Evolutionary conservation across 1,284 basidiomycete genomes (phyloP).

Genomic region (Xerocomus nothofagi): DNA sequence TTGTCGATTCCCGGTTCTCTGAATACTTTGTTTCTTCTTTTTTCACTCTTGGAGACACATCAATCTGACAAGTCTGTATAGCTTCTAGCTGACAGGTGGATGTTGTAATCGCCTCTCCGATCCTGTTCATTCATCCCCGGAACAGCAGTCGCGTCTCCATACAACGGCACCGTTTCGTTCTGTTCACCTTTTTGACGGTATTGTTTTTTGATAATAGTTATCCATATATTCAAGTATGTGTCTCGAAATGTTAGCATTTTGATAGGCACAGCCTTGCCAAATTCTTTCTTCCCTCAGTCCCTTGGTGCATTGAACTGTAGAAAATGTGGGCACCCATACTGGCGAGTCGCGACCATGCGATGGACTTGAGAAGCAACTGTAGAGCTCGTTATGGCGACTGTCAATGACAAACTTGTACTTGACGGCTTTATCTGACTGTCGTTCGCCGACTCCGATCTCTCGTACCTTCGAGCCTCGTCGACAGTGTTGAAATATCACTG

Average conservation of each 20-base stretch:
- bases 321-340: too few relatives aligned
- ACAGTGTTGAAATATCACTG: too few relatives aligned
- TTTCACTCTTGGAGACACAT: neutral
- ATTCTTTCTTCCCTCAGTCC: too few relatives aligned
- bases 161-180: neutral
- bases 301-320: too few relatives aligned
- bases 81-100: slow-evolving; percentile 1
- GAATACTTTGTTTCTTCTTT: slow-evolving; percentile 33
- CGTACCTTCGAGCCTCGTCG: too few relatives aligned
- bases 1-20: slow-evolving; percentile 65
- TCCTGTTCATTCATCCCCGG: neutral
- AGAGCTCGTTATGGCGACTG: neutral
- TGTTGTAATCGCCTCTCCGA: neutral
- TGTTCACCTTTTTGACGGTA: neutral
- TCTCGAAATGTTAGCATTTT: slow-evolving; percentile 24
- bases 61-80: slow-evolving; percentile 12
- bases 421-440: neutral
- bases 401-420: neutral
- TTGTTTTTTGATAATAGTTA: slow-evolving; percentile 20
- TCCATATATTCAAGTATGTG: slow-evolving; percentile 10
- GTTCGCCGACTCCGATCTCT: neutral
- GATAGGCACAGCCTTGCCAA: slow-evolving; percentile 4
- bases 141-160: neutral
- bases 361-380: neutral
- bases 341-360: too few relatives aligned